Evolutionary conservation across 2,329 filamentous ascomycete species (phyloP).

Genomic region (Cadophora sp.): DNA sequence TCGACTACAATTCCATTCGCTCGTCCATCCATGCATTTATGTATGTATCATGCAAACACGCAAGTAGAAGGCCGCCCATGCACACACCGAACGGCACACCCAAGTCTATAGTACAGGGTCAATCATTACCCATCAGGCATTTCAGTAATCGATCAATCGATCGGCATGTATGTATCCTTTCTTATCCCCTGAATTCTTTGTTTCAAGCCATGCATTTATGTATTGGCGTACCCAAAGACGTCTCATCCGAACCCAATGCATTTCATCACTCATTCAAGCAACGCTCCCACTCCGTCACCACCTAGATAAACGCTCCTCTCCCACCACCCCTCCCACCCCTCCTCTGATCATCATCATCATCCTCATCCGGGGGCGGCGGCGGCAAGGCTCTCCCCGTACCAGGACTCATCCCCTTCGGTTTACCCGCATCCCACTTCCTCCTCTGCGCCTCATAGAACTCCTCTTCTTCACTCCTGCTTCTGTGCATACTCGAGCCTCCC

Average conservation of each 20-base stretch:
- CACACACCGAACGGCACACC: neutral
- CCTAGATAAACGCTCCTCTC: constrained; percentile 3
- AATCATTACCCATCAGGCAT: constrained; percentile 2
- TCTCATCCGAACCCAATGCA: neutral
- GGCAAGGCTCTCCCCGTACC: constrained; percentile 12
- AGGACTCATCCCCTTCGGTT: neutral
- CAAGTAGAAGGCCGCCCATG: neutral
- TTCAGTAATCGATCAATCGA: neutral
- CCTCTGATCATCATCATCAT: neutral
- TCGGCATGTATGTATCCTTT: neutral
- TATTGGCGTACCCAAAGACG: neutral
- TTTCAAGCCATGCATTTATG: neutral
- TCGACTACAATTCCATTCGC: no score
- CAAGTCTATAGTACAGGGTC: constrained; percentile 9
- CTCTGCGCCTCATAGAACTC: constrained; percentile 31
- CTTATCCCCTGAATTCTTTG: neutral
- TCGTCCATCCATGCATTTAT: no score
- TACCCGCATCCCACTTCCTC: constrained; percentile 21
- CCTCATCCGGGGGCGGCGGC: constrained; percentile 9
- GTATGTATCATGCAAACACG: neutral
- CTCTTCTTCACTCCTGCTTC: constrained; percentile 22
- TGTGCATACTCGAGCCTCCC: constrained; percentile 3
- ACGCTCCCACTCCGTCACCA: neutral
- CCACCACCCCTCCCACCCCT: neutral
- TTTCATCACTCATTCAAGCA: neutral